These are phyloP conservation scores for Lizonia empirigonia DNA, from an alignment of 2,329 filamentous ascomycete genomes.

Conservation along the genomic window DNA sequence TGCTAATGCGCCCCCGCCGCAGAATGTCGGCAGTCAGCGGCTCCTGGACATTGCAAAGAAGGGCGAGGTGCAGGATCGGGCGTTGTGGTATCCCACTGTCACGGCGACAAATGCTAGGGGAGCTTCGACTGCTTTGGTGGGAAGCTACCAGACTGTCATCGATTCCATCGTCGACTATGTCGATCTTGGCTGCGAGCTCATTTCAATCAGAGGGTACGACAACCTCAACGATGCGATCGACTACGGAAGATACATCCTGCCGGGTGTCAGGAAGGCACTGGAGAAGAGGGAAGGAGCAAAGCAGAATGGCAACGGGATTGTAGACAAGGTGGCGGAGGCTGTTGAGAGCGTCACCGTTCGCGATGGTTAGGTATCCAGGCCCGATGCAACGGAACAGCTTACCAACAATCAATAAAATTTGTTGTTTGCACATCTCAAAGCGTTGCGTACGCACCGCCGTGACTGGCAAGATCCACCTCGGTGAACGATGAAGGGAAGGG, in stretches of 20 bases:
- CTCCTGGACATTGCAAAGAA: conserved; percentile 20
- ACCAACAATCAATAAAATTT: no score
- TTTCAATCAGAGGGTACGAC: conserved; percentile 24
- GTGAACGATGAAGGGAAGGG: no score
- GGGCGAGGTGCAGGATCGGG: conserved; percentile 22
- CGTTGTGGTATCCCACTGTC: conserved; percentile 23
- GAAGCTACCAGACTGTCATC: conserved; percentile 21
- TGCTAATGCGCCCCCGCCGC: conserved; percentile 9
- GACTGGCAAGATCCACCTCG: no score
- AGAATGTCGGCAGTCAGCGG: conserved; percentile 20
- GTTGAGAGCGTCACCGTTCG: conserved; percentile 17
- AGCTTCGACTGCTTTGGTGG: conserved; percentile 19
- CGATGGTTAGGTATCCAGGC: conserved; percentile 1
- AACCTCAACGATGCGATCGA: conserved; percentile 23
- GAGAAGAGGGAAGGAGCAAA: conserved; percentile 10
- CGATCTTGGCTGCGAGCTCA: conserved; percentile 21
- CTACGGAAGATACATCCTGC: conserved; percentile 21
- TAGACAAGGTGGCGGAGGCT: conserved; percentile 20
- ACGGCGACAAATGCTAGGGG: conserved; percentile 20
- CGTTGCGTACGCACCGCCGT: no score
- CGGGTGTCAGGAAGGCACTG: conserved; percentile 16
- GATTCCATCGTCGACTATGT: conserved; percentile 23
- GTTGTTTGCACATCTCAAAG: no score
- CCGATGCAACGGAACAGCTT: background rate
- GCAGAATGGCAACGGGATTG: conserved; percentile 8